phyloP scores from a whole-genome alignment of 2,329 filamentous ascomycete species.

The Blumeriella jaapii region DNA sequence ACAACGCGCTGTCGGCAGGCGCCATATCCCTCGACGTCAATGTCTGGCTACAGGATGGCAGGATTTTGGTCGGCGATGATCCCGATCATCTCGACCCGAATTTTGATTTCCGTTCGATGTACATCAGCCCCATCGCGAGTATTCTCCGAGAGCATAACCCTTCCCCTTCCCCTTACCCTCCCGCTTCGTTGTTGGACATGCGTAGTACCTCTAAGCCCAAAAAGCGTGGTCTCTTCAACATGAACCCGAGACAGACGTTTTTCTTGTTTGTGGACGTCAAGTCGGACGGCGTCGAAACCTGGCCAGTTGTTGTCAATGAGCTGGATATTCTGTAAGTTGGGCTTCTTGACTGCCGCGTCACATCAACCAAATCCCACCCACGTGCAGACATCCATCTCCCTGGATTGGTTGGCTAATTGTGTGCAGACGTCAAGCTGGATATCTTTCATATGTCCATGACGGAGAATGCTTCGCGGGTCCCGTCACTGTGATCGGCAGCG shows the following conservation, averaged over 20 bases:
- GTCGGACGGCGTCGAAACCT: conserved; percentile 43
- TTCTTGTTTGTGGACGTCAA: conserved; percentile 56
- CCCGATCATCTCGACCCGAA: conserved; percentile 19
- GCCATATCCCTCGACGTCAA: conserved; percentile 21
- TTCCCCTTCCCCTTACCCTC: too few species aligned
- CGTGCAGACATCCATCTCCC: too few species aligned
- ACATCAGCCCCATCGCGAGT: conserved; percentile 23
- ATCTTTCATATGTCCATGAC: conserved; percentile 18
- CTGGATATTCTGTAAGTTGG: conserved; percentile 42
- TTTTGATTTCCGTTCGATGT: conserved; percentile 21
- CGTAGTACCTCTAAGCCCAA: conserved; percentile 33
- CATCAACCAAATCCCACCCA: not conserved
- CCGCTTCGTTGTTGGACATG: too few species aligned
- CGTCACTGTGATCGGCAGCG: conserved; percentile 25
- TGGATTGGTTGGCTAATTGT: not conserved
- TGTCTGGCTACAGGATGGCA: conserved; percentile 24
- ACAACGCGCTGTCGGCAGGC: conserved; percentile 19
- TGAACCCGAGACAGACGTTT: conserved; percentile 41
- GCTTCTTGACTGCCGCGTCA: conserved; percentile 26
- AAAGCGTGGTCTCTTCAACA: conserved; percentile 53
- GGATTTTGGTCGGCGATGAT: conserved; percentile 22
- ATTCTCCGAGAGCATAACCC: conserved; percentile 22
- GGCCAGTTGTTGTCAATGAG: conserved; percentile 42
- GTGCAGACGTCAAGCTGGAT: conserved; percentile 24
- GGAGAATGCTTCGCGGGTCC: conserved; percentile 16